Evolutionary conservation across 371 early-diverging fungal species (phyloP), one percentile per base, ranked within the genome.

Genomic region (Mucor sp.): DNA sequence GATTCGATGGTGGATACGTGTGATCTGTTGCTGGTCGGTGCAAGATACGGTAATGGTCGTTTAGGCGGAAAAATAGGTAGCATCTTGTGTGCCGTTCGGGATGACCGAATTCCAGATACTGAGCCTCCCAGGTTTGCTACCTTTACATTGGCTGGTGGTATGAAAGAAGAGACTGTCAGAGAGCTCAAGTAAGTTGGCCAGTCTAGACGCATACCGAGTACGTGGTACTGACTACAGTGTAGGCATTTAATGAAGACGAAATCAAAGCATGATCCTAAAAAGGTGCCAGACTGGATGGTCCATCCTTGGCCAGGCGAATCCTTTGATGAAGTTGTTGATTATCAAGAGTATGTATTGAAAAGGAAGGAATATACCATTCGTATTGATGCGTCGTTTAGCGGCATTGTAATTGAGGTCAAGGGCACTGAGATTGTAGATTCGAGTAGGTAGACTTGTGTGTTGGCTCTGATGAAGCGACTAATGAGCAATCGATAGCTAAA

Each of bases 11-110:
- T 79, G 14, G 92, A 94, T 30, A 88, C 87, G 58, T 74, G 91
- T 43, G 93, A 94, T 75, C 72, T 94, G 14, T 63, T 94, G 9
- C 68, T 94, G 0, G 84, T 94, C 48, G 94, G 85, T 19, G 85
- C 80, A 1, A 78, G 73, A 21, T 87, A 84, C 67, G 94, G 94
- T 5, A 66, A 83, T 19, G 93, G 94, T 15, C 63, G 79, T 21
- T 79, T 90, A 14, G 84, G 89, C 17, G 86, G 90, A 7, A 77
- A 72, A 25, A 70, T 93, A 6, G 79, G 89, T 11, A 85, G 85
- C 32, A 90, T 92, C 53, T 64, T 92, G 63, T 91, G 90, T 66
- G 92, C 89, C 8, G 75, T 94, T 3, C 70, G 84, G 27, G 92
- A 93, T 60, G 84, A 89, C 60, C 70, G 74, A 8, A 60, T 65